Evolutionary conservation across 768 basidiomycete species (phyloP).

Genomic region (Leccinum boreale): DNA sequence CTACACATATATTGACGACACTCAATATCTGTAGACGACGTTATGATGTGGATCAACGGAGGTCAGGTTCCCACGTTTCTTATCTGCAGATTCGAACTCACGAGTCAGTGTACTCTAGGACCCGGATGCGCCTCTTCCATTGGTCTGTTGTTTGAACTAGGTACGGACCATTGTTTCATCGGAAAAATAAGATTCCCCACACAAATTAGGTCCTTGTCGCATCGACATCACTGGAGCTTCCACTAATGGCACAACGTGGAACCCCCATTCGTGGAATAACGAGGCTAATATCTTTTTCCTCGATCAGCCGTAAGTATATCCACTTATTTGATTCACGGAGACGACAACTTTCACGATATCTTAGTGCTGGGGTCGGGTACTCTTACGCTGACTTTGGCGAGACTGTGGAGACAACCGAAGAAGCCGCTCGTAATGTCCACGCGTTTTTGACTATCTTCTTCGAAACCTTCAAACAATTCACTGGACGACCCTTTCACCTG

Average conservation of each 20-base stretch:
- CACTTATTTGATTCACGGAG: background rate
- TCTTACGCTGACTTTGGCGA: constrained; percentile 70
- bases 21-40: constrained; percentile 42
- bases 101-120: constrained; percentile 34
- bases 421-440: constrained; percentile 72
- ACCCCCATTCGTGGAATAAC: constrained; percentile 63
- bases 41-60: constrained; percentile 72
- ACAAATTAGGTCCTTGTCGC: constrained; percentile 48
- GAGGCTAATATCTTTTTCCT: constrained; percentile 70
- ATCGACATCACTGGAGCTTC: constrained; percentile 59
- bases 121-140: constrained; percentile 54
- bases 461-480: constrained; percentile 71
- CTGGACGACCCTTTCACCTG: constrained; percentile 65
- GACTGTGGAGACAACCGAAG: constrained; percentile 70
- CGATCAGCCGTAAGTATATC: constrained; percentile 51
- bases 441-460: constrained; percentile 80
- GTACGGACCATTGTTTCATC: constrained; percentile 20
- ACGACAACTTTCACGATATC: background rate
- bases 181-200: constrained; percentile 3
- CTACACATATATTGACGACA: background rate
- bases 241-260: constrained; percentile 58
- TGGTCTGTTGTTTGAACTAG: constrained; percentile 60
- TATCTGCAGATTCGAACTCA: background rate
- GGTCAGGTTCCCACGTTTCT: constrained; percentile 32
- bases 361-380: constrained; percentile 66